Percentiles rank a stretch among this genome's conserved stretches.
Evolutionary conservation across 2,329 filamentous ascomycete species (phyloP).

Genomic region (Dactylellina sp.): DNA sequence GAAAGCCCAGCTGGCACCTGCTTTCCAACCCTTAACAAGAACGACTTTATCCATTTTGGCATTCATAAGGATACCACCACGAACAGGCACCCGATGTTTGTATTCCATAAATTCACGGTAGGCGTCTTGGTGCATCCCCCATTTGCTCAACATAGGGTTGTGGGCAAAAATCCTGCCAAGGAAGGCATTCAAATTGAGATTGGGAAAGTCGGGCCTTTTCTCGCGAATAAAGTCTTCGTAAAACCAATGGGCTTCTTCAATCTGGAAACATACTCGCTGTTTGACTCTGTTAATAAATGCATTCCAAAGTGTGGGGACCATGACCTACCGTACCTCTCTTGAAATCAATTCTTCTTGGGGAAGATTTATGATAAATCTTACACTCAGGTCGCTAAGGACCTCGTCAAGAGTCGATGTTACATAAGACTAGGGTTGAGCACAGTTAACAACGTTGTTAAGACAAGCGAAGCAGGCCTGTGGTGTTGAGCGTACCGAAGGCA

Average conservation of each 20-base stretch:
- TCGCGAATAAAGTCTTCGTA: slow-evolving; percentile 99
- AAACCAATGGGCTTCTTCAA: slow-evolving; percentile 99
- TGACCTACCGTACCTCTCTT: slow-evolving; percentile 72
- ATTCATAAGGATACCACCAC: slow-evolving; percentile 93
- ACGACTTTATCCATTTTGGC: slow-evolving; percentile 93
- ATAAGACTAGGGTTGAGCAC: slow-evolving; percentile 57
- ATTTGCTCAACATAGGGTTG: slow-evolving; percentile 77
- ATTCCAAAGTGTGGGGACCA: no score
- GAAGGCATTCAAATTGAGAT: slow-evolving; percentile 80
- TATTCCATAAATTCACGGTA: slow-evolving; percentile 94
- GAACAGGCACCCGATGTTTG: slow-evolving; percentile 92
- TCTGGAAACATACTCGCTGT: slow-evolving; percentile 91
- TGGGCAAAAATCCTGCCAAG: slow-evolving; percentile 92
- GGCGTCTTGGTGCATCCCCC: slow-evolving; percentile 80
- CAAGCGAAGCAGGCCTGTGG: neutral
- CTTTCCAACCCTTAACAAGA: slow-evolving; percentile 98
- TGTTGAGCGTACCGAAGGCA: slow-evolving; percentile 41
- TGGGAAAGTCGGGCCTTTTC: slow-evolving; percentile 76
- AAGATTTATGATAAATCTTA: slow-evolving; percentile 92
- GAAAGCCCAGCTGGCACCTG: slow-evolving; percentile 94
- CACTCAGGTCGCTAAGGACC: slow-evolving; percentile 60
- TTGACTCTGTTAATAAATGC: slow-evolving; percentile 4
- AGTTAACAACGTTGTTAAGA: neutral
- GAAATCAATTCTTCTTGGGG: slow-evolving; percentile 89
- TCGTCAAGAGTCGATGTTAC: slow-evolving; percentile 59